Evolutionary conservation across 1,139 yeast species (phyloP).

Genomic region (Lodderomyces jiufengensis): DNA sequence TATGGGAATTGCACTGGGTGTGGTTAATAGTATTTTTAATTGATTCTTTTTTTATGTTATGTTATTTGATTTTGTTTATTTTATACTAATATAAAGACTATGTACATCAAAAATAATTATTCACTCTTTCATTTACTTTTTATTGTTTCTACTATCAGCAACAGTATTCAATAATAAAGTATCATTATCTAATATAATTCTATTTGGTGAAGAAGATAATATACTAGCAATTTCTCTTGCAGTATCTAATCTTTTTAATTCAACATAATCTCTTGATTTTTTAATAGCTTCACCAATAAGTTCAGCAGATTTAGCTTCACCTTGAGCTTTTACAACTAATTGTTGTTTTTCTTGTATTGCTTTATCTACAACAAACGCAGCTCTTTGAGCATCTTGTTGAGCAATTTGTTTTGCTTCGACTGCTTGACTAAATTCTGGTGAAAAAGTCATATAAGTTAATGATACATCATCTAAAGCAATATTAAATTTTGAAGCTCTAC

Average conservation of each 20-base stretch:
- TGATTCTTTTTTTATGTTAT: conserved; percentile 1
- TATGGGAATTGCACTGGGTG: conserved; percentile 86
- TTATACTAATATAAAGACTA: not conserved
- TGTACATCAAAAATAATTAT: not conserved
- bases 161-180: conserved; percentile 87
- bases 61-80: not conserved
- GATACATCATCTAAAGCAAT: conserved; percentile 92
- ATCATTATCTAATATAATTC: conserved; percentile 86
- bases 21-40: conserved; percentile 80
- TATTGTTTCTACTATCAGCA: conserved; percentile 48
- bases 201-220: conserved; percentile 83
- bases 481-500: conserved; percentile 89
- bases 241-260: conserved; percentile 92
- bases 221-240: conserved; percentile 93
- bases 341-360: conserved; percentile 98
- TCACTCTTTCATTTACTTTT: conserved; percentile 1
- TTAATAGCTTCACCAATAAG: conserved; percentile 98
- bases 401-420: conserved; percentile 99
- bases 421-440: conserved; percentile 96
- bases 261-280: conserved; percentile 92
- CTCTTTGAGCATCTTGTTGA: conserved; percentile 98
- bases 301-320: conserved; percentile 98
- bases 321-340: conserved; percentile 92
- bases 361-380: conserved; percentile 93
- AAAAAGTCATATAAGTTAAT: conserved; percentile 90